Percentiles rank a stretch among this genome's conserved stretches.
phyloP scores from a whole-genome alignment of 1,284 basidiomycete genomes.

The Apiotrichum montevideense region DNA sequence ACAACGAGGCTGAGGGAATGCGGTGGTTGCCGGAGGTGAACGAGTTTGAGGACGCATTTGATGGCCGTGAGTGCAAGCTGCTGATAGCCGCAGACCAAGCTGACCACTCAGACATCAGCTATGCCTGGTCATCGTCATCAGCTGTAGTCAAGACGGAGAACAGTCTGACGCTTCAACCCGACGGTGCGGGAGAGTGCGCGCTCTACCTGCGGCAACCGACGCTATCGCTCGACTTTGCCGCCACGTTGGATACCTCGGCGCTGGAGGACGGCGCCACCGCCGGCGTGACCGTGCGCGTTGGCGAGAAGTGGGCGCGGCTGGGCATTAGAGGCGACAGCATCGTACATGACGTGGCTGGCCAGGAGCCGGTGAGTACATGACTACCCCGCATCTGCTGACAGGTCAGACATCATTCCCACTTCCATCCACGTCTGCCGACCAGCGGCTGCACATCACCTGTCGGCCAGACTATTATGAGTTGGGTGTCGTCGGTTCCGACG shows the following conservation, averaged over 20 bases:
- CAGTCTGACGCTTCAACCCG: not conserved
- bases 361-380: not conserved
- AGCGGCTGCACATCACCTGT: too few relatives aligned
- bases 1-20: slow-evolving; percentile 2
- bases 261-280: not conserved
- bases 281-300: not conserved
- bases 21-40: slow-evolving; percentile 1
- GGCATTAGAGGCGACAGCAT: not conserved
- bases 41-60: not conserved
- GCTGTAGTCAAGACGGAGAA: not conserved
- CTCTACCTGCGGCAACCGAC: not conserved
- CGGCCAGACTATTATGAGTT: not conserved
- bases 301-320: not conserved
- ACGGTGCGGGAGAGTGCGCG: not conserved
- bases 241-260: not conserved
- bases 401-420: too few relatives aligned
- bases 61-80: not conserved
- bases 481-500: too few relatives aligned
- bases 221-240: not conserved
- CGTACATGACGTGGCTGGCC: not conserved
- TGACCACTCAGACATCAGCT: not conserved
- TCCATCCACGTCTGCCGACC: too few relatives aligned
- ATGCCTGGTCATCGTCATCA: not conserved
- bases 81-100: not conserved
- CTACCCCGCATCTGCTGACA: too few relatives aligned